These are phyloP conservation scores for Globisporangium orthogonon DNA, from an alignment of 352 stramenopile species.

Conservation along the genomic window DNA sequence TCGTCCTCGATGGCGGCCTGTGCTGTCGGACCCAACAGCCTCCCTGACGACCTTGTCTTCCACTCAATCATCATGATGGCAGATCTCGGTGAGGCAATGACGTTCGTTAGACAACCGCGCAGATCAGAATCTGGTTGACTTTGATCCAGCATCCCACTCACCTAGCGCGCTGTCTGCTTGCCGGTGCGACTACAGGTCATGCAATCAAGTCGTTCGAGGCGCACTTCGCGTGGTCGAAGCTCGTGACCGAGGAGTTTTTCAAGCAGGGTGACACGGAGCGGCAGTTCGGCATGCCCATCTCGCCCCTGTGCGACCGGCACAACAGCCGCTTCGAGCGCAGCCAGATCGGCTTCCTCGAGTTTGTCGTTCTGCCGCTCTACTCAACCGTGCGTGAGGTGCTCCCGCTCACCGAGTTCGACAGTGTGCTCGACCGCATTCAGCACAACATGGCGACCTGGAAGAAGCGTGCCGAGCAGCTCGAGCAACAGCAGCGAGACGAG, in stretches of 20 bases:
- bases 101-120: background rate
- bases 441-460: slow-evolving; percentile 47
- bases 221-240: slow-evolving; percentile 54
- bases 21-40: background rate
- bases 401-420: slow-evolving; percentile 33
- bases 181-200: slow-evolving; percentile 18
- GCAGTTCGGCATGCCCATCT: slow-evolving; percentile 48
- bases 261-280: slow-evolving; percentile 54
- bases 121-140: background rate
- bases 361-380: slow-evolving; percentile 68
- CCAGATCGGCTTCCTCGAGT: slow-evolving; percentile 71
- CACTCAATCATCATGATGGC: slow-evolving; percentile 76
- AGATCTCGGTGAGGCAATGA: slow-evolving; percentile 29
- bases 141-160: background rate
- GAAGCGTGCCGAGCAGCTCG: slow-evolving; percentile 9
- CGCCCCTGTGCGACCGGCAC: slow-evolving; percentile 54
- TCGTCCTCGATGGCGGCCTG: background rate
- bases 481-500: slow-evolving; percentile 5
- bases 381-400: slow-evolving; percentile 40
- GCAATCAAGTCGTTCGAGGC: slow-evolving; percentile 54
- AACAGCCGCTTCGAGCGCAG: slow-evolving; percentile 51
- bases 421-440: slow-evolving; percentile 36
- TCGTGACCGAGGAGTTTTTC: slow-evolving; percentile 65
- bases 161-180: background rate
- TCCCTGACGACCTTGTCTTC: slow-evolving; percentile 48